A percentile compares a stretch with the other conserved stretches of the same genome.
These are phyloP conservation scores for Saccharomyces hybrid DNA, from an alignment of 1,139 yeast species.

Conservation along the genomic window DNA sequence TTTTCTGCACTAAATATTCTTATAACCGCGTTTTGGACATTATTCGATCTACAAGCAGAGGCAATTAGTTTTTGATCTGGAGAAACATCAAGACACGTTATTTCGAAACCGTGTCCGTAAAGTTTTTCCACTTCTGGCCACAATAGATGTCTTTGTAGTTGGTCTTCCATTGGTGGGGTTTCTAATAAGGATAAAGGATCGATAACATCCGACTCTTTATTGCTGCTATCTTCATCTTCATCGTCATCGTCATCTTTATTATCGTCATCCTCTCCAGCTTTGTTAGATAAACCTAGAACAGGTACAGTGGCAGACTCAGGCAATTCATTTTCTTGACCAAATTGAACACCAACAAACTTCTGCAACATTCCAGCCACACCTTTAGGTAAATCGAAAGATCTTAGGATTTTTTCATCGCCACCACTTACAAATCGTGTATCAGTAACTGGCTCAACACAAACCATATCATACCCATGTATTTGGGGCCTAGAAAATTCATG, in stretches of 20 bases:
- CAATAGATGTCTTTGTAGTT: slow-evolving; percentile 80
- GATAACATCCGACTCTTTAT: slow-evolving; percentile 35
- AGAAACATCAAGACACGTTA: slow-evolving; percentile 67
- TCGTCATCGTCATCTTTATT: slow-evolving; percentile 37
- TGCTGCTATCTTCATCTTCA: slow-evolving; percentile 30
- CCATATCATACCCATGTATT: slow-evolving; percentile 96
- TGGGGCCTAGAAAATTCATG: slow-evolving; percentile 95
- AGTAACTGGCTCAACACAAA: slow-evolving; percentile 60
- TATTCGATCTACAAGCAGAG: slow-evolving; percentile 87
- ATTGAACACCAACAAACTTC: slow-evolving; percentile 43
- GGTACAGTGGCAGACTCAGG: slow-evolving; percentile 83
- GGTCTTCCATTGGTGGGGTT: slow-evolving; percentile 78
- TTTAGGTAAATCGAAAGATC: slow-evolving; percentile 87
- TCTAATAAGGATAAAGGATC: slow-evolving; percentile 36
- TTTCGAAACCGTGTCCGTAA: slow-evolving; percentile 96
- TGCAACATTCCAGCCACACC: slow-evolving; percentile 59
- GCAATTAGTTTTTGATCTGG: slow-evolving; percentile 61
- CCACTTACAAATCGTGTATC: slow-evolving; percentile 73
- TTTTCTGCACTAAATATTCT: slow-evolving; percentile 58
- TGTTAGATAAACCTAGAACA: slow-evolving; percentile 88
- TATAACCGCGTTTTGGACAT: slow-evolving; percentile 75
- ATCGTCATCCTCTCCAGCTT: slow-evolving; percentile 55
- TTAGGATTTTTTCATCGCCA: slow-evolving; percentile 88
- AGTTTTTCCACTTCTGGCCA: slow-evolving; percentile 94
- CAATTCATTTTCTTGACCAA: slow-evolving; percentile 20